Evolutionary conservation across 495 filamentous ascomycete genomes (phyloP), one percentile per base, ranked within the genome.

Genomic region (Paragyromitra xinjiangensis): DNA sequence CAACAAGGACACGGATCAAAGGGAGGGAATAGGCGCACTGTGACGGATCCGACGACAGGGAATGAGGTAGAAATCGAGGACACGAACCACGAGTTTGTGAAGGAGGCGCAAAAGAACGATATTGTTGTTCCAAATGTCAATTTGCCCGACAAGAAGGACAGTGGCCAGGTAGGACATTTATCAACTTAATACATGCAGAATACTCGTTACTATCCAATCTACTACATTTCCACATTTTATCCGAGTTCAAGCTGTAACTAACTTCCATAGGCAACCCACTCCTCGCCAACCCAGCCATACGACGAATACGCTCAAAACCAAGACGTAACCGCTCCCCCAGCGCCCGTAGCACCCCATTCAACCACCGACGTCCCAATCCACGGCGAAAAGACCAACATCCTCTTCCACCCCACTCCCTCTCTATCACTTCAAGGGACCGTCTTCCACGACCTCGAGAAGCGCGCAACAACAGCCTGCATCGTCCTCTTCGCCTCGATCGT

Each of bases 301-400:
- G 86, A 89, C 44, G 91, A 94, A 75, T 98, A 98, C 84, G 91
- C 90, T 73, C 78, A 91, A 66, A 92, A 89, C 6, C 95, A 98
- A 83, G 95, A 98, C 81, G 85, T 95, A 69, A 97, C 95, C 3
- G 92, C 95, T 1, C 95, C 95, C 6, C 95, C 94, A 0, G 94
- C 96, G 78, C 94, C 95, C 6, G 84, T 97, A 29, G 90, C 89
- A 9, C 85, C 90, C 68, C 91, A 92, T 12, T 88, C 91, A 40
- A 97, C 95, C 1, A 93, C 92, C 8, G 95, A 98, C 83, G 93
- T 98, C 6, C 95, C 95, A 16, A 97, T 98, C 78, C 94, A 93
- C 82, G 94, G 94, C 69, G 95, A 97, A 81, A 97, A 93, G 87
- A 98, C 95, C 1, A 97, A 97, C 78, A 90, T 98, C 42, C 89